Conservation (phyloP, 192 early-diverging fungal genomes). For the Lobosporangium transversale region DNA sequence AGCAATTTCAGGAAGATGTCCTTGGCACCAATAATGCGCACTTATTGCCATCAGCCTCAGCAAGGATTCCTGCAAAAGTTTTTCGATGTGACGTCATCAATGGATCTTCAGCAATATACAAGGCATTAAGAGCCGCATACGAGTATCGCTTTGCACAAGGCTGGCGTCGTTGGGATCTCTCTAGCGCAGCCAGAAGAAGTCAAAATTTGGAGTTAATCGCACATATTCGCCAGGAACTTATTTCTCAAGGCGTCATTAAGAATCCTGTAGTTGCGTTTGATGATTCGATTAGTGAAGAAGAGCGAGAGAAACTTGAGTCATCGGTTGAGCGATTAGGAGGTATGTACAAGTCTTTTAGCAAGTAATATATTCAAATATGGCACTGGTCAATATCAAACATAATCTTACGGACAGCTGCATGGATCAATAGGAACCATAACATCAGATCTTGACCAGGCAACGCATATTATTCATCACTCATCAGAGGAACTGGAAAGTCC, state of each 20-base stretch:
- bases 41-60: conserved; percentile 9
- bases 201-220: conserved; percentile 52
- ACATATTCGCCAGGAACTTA: conserved; percentile 49
- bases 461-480: conserved; percentile 61
- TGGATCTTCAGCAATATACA: conserved; percentile 46
- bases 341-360: conserved; percentile 20
- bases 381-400: too few species aligned
- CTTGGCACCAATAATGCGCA: conserved; percentile 49
- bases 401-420: too few species aligned
- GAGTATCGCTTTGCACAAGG: conserved; percentile 50
- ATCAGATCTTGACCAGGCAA: conserved; percentile 33
- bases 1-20: conserved; percentile 65
- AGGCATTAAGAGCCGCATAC: conserved; percentile 56
- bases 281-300: conserved; percentile 32
- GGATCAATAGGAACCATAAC: conserved; percentile 37
- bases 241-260: conserved; percentile 37
- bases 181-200: conserved; percentile 26
- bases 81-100: conserved; percentile 51
- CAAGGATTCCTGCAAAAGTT: conserved; percentile 61
- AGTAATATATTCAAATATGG: not conserved
- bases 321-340: conserved; percentile 53
- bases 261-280: conserved; percentile 56
- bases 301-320: conserved; percentile 48
- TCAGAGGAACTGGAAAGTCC: conserved; percentile 54
- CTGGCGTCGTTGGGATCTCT: conserved; percentile 58